phyloP scores from a whole-genome alignment of 768 basidiomycete genomes.

The Psilocybe cyanescens region DNA sequence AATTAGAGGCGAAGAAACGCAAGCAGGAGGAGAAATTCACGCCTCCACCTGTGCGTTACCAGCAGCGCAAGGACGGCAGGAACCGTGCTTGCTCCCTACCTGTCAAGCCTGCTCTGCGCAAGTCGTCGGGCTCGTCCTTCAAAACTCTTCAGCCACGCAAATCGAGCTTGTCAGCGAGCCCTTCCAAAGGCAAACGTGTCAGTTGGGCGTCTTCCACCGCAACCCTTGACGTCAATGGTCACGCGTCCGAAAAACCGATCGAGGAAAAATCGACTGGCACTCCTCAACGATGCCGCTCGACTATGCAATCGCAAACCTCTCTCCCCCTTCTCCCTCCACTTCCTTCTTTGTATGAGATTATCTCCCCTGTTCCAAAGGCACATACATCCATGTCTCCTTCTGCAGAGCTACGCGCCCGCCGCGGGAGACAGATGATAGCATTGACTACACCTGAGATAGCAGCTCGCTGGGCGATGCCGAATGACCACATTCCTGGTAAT shows the following conservation, averaged over 20 bases:
- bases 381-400: constrained; percentile 17
- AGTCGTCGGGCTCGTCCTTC: constrained; percentile 1
- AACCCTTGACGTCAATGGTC: constrained; percentile 24
- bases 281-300: background rate
- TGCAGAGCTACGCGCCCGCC: constrained; percentile 22
- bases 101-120: constrained; percentile 11
- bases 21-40: constrained; percentile 19
- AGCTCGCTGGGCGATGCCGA: constrained; percentile 19
- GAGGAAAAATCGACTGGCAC: background rate
- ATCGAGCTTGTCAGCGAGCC: constrained; percentile 8
- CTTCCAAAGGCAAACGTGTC: constrained; percentile 25
- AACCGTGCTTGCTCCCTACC: constrained; percentile 12
- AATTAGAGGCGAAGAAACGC: constrained; percentile 10
- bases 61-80: constrained; percentile 7
- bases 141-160: constrained; percentile 11
- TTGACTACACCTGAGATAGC: constrained; percentile 22
- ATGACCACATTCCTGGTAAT: constrained; percentile 7
- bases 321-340: constrained; percentile 7
- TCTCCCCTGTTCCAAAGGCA: constrained; percentile 16
- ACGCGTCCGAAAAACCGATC: constrained; percentile 20
- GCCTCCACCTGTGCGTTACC: constrained; percentile 21
- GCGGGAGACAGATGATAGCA: constrained; percentile 25
- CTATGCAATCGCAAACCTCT: background rate
- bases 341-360: background rate
- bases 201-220: constrained; percentile 33